Conservation (phyloP, 1,284 basidiomycete species). For the Moesziomyces globuligerus region DNA sequence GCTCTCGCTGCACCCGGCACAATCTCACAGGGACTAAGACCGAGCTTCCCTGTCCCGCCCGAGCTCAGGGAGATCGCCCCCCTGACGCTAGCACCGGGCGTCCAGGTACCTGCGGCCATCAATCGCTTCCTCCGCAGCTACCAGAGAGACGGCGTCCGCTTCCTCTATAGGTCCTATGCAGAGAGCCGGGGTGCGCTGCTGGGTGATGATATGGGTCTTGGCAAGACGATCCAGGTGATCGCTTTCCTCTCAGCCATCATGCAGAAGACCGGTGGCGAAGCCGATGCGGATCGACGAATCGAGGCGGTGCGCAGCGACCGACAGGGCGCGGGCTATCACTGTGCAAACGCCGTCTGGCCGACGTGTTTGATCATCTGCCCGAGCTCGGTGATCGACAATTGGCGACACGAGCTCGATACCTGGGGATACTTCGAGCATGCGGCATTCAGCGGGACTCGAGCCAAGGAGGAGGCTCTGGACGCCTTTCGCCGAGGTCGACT, state of each 20-base stretch:
- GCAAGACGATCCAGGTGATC: slow-evolving; percentile 81
- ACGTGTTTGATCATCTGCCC: slow-evolving; percentile 83
- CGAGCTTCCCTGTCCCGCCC: slow-evolving; percentile 19
- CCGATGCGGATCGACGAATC: slow-evolving; percentile 74
- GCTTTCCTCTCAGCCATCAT: slow-evolving; percentile 86
- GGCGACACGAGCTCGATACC: slow-evolving; percentile 81
- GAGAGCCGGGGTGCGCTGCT: slow-evolving; percentile 77
- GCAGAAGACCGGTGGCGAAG: slow-evolving; percentile 76
- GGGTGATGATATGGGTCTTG: slow-evolving; percentile 89
- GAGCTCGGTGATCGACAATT: slow-evolving; percentile 79
- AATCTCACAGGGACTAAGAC: slow-evolving; percentile 6
- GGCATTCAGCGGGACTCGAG: slow-evolving; percentile 24
- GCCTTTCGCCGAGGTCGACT: slow-evolving; percentile 78
- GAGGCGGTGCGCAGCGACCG: slow-evolving; percentile 63
- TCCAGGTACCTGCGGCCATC: slow-evolving; percentile 75
- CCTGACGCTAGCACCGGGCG: slow-evolving; percentile 21
- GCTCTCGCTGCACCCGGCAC: background rate
- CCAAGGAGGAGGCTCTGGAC: slow-evolving; percentile 25
- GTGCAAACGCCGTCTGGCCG: slow-evolving; percentile 69
- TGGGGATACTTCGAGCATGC: slow-evolving; percentile 68
- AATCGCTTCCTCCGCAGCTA: slow-evolving; percentile 84
- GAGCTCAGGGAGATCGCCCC: slow-evolving; percentile 21
- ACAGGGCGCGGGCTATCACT: slow-evolving; percentile 18
- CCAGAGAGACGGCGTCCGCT: slow-evolving; percentile 81
- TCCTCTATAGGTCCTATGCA: slow-evolving; percentile 77